phyloP scores from a whole-genome alignment of 2,329 filamentous ascomycete species.

The Hyphodiscus sp. region DNA sequence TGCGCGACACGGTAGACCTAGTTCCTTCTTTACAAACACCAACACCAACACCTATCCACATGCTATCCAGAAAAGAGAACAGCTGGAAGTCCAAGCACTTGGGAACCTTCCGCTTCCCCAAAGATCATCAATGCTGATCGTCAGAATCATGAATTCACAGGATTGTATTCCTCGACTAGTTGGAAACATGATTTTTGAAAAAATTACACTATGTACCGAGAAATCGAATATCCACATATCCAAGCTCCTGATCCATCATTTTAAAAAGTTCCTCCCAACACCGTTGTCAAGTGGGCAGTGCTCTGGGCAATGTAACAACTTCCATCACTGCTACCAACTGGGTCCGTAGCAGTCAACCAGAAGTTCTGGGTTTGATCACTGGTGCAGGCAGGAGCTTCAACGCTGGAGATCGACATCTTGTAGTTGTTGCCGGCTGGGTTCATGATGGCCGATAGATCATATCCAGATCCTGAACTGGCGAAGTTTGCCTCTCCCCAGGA shows the following conservation, averaged over 20 bases:
- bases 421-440: slow-evolving; percentile 26
- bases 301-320: slow-evolving; percentile 23
- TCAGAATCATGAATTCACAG: slow-evolving; percentile 6
- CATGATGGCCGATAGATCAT: slow-evolving; percentile 28
- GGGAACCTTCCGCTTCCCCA: background rate
- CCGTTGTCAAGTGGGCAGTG: slow-evolving; percentile 19
- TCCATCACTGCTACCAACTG: slow-evolving; percentile 25
- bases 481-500: slow-evolving; percentile 27
- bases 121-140: background rate
- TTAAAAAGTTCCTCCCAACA: slow-evolving; percentile 24
- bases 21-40: background rate
- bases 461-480: slow-evolving; percentile 21
- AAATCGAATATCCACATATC: slow-evolving; percentile 10
- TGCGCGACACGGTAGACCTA: background rate
- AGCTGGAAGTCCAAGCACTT: background rate
- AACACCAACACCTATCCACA: background rate
- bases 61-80: background rate
- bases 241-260: background rate
- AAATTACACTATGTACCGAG: slow-evolving; percentile 21
- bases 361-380: slow-evolving; percentile 25
- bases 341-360: slow-evolving; percentile 22
- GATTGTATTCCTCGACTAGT: background rate
- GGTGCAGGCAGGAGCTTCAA: slow-evolving; percentile 21
- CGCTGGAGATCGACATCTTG: slow-evolving; percentile 25
- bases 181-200: slow-evolving; percentile 10